phyloP scores from a whole-genome alignment of 2,329 filamentous ascomycete genomes.

The Fusarium mangiferae region DNA sequence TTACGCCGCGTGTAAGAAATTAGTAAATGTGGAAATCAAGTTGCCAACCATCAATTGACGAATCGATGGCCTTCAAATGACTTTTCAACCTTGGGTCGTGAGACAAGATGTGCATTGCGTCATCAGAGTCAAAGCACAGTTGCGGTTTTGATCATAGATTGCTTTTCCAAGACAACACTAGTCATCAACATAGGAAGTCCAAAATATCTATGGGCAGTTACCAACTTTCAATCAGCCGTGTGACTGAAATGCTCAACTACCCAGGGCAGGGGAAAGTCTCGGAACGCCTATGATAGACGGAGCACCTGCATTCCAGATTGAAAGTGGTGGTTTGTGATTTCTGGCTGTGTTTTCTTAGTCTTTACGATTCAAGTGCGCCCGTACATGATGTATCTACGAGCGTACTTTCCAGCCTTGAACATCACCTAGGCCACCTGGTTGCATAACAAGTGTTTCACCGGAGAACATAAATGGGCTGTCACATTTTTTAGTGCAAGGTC shows the following conservation, averaged over 20 bases:
- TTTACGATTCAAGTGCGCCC: accelerated
- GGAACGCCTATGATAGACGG: background rate
- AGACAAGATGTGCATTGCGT: background rate
- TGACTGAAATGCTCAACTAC: background rate
- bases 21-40: background rate
- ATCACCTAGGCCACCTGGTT: background rate
- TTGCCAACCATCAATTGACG: background rate
- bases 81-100: background rate
- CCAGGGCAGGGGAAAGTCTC: background rate
- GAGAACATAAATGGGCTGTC: background rate
- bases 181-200: background rate
- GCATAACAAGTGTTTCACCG: no score
- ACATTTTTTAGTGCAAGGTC: background rate
- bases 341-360: background rate
- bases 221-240: background rate
- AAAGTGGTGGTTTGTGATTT: background rate
- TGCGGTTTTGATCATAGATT: no score
- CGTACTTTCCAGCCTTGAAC: no score
- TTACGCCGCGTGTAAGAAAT: background rate
- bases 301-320: background rate
- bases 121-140: background rate
- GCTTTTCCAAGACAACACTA: background rate
- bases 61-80: background rate
- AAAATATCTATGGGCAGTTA: background rate
- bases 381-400: background rate